Conservation (phyloP, 805 yeast species). For the Metschnikowia gruessii region DNA sequence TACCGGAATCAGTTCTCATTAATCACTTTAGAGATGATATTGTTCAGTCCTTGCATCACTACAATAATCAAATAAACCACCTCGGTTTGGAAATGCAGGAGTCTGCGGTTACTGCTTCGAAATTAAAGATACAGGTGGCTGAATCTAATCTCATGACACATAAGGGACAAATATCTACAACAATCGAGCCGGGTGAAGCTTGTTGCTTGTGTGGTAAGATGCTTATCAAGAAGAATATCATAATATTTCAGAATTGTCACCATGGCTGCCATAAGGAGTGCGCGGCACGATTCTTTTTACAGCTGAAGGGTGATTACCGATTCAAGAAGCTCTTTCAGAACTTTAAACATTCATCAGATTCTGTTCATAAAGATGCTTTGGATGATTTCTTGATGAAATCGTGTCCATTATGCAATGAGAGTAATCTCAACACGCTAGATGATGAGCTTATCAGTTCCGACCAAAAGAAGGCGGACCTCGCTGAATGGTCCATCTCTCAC, state of each 20-base stretch:
- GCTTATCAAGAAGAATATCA: slow-evolving; percentile 67
- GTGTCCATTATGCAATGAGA: slow-evolving; percentile 76
- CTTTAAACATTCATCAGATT: slow-evolving; percentile 44
- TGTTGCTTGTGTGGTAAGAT: slow-evolving; percentile 72
- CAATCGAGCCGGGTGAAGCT: slow-evolving; percentile 79
- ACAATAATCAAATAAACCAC: slow-evolving; percentile 62
- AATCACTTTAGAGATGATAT: slow-evolving; percentile 83
- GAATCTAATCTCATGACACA: slow-evolving; percentile 31
- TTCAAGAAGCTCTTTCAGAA: slow-evolving; percentile 60
- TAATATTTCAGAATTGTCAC: slow-evolving; percentile 78
- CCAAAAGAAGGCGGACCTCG: slow-evolving; percentile 26
- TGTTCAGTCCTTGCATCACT: slow-evolving; percentile 70
- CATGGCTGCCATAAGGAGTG: slow-evolving; percentile 92
- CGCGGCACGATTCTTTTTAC: slow-evolving; percentile 56
- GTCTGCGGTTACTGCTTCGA: slow-evolving; percentile 57
- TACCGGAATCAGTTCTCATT: slow-evolving; percentile 80
- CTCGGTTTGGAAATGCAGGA: slow-evolving; percentile 73
- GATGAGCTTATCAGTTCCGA: slow-evolving; percentile 47
- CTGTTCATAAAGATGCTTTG: slow-evolving; percentile 45
- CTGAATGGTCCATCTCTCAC: slow-evolving; percentile 18
- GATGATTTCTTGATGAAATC: slow-evolving; percentile 59
- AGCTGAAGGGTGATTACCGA: slow-evolving; percentile 61
- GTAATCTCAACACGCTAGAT: slow-evolving; percentile 67
- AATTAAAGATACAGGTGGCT: slow-evolving; percentile 58
- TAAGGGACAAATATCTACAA: slow-evolving; percentile 50